Conservation (phyloP, 1,284 basidiomycete genomes). For the Peniophora sp. region DNA sequence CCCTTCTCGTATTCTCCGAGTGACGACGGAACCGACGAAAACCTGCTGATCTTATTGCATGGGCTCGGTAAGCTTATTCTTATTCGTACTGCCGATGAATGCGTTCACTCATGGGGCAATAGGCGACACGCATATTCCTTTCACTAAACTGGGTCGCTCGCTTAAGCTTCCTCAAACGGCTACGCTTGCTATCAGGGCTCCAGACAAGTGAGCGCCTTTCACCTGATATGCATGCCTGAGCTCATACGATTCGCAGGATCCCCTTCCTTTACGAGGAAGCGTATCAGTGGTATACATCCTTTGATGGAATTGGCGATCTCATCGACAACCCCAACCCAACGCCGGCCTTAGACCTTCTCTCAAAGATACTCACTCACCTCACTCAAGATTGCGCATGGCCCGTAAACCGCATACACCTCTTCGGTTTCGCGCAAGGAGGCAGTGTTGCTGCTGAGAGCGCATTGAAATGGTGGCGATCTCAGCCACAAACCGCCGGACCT, state of each 20-base stretch:
- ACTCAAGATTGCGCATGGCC: constrained; percentile 59
- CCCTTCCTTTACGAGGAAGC: constrained; percentile 76
- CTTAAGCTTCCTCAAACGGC: constrained; percentile 86
- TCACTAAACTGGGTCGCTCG: constrained; percentile 63
- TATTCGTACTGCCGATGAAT: background rate
- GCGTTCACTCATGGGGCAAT: background rate
- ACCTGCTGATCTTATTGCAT: constrained; percentile 80
- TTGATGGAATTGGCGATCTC: constrained; percentile 71
- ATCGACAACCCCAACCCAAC: constrained; percentile 69
- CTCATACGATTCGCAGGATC: constrained; percentile 35
- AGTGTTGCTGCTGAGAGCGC: constrained; percentile 69
- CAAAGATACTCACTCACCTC: constrained; percentile 50
- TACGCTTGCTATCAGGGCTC: constrained; percentile 71
- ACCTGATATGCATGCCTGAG: background rate
- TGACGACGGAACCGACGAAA: constrained; percentile 80
- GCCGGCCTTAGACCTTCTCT: constrained; percentile 49
- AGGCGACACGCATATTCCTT: constrained; percentile 82
- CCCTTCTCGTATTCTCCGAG: constrained; percentile 61
- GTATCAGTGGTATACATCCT: constrained; percentile 86
- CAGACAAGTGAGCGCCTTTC: constrained; percentile 54
- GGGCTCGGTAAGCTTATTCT: constrained; percentile 62
- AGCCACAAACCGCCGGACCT: constrained; percentile 16
- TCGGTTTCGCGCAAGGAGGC: constrained; percentile 89
- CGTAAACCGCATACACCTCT: constrained; percentile 64
- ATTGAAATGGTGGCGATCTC: constrained; percentile 40